phyloP scores from a whole-genome alignment of 2,329 filamentous ascomycete species.

The Penicillium sp. region DNA sequence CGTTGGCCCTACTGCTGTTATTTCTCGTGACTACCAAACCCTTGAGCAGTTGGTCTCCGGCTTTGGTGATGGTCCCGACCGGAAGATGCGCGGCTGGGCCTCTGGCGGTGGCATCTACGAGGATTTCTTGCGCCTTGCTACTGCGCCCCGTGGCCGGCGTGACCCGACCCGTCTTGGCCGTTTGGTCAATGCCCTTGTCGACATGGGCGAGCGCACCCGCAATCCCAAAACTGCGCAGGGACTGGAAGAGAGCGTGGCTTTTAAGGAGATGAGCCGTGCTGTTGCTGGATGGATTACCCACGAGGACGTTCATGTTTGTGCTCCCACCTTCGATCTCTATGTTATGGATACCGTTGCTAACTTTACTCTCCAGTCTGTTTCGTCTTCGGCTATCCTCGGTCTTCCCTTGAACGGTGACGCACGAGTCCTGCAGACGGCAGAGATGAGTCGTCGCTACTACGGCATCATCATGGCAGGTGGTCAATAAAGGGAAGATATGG shows the following conservation, averaged over 20 bases:
- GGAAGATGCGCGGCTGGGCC: constrained; percentile 71
- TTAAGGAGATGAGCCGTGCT: constrained; percentile 77
- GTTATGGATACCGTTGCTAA: background rate
- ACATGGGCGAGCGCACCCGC: constrained; percentile 44
- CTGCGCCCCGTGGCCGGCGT: constrained; percentile 41
- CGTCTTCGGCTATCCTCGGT: constrained; percentile 43
- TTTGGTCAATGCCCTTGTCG: constrained; percentile 52
- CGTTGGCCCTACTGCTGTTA: constrained; percentile 79
- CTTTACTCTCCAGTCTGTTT: constrained; percentile 29
- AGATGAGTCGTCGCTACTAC: constrained; percentile 71
- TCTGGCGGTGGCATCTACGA: constrained; percentile 79
- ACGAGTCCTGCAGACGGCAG: constrained; percentile 68
- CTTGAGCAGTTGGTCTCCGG: constrained; percentile 70
- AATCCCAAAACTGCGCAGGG: constrained; percentile 55
- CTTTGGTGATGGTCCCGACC: constrained; percentile 65
- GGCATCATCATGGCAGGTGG: constrained; percentile 60
- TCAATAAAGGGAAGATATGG: constrained; percentile 26
- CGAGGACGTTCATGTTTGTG: constrained; percentile 60
- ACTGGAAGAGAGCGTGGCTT: constrained; percentile 68
- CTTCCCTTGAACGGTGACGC: constrained; percentile 68
- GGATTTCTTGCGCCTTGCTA: constrained; percentile 58
- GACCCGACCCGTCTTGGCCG: constrained; percentile 46
- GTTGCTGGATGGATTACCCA: constrained; percentile 68
- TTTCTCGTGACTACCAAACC: constrained; percentile 75
- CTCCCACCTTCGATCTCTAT: background rate